Conservation (phyloP, 441 rosid species). For the Bocquillonia castaneifolia region DNA sequence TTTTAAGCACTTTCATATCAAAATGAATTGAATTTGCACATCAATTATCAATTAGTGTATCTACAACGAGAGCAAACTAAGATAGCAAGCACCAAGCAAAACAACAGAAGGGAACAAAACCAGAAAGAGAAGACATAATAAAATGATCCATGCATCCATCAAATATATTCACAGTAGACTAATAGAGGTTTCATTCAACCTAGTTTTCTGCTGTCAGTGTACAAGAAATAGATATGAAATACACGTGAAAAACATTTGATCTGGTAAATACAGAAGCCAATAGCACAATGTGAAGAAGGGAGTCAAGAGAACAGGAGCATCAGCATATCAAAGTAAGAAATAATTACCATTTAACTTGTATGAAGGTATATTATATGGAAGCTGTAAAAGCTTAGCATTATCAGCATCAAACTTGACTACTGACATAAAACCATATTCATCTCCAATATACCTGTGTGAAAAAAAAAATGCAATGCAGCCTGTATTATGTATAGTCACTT, state of each 20-base stretch:
- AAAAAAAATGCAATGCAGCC: slow-evolving; percentile 14
- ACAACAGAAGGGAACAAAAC: background rate
- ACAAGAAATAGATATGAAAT: background rate
- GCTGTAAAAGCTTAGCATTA: slow-evolving; percentile 32
- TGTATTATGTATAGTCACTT: slow-evolving; percentile 5
- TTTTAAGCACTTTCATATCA: background rate
- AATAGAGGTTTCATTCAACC: background rate
- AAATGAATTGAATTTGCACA: background rate
- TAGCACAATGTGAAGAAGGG: background rate
- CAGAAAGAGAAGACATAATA: slow-evolving; percentile 7
- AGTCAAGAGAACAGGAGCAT: background rate
- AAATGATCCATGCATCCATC: background rate
- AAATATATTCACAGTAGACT: background rate
- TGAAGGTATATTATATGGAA: slow-evolving; percentile 48
- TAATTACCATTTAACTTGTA: slow-evolving; percentile 41
- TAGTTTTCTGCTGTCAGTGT: background rate
- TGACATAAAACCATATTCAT: slow-evolving; percentile 46
- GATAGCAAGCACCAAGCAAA: background rate
- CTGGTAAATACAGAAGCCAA: background rate
- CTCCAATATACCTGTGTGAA: slow-evolving; percentile 48
- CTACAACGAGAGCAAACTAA: background rate
- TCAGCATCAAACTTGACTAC: slow-evolving; percentile 50
- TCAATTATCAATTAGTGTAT: background rate
- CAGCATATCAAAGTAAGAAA: slow-evolving; percentile 19
- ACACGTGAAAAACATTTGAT: background rate